phyloP scores from a whole-genome alignment of 441 rosid genomes.

The Cnidoscolus chayamansa region DNA sequence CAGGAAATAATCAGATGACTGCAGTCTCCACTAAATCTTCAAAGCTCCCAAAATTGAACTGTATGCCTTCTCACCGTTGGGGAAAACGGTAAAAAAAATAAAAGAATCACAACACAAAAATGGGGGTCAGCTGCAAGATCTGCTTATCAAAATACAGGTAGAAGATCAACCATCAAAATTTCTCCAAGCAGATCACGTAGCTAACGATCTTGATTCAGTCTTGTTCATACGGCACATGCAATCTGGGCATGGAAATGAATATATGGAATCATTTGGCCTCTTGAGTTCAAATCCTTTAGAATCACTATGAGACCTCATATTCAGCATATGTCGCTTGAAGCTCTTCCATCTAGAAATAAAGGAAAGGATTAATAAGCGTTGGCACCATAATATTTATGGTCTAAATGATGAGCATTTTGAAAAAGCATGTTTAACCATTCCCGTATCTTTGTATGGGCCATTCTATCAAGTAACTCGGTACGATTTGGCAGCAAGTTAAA shows the following conservation, averaged over 20 bases:
- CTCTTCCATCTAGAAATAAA: constrained; percentile 70
- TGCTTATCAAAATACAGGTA: constrained; percentile 26
- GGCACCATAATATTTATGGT: too few relatives aligned
- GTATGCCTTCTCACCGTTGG: constrained; percentile 35
- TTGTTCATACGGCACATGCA: constrained; percentile 89
- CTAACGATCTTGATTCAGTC: constrained; percentile 51
- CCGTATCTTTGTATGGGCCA: too few relatives aligned
- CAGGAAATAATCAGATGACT: constrained; percentile 35
- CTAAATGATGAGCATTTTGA: not conserved
- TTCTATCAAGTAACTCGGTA: not conserved
- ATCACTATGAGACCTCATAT: constrained; percentile 89
- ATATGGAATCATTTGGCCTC: constrained; percentile 81
- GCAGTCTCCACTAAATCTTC: constrained; percentile 36
- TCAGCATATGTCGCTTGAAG: constrained; percentile 89
- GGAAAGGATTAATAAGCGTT: not conserved
- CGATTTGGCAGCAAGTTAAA: not conserved
- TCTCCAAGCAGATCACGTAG: constrained; percentile 39
- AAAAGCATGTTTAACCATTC: not conserved
- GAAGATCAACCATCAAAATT: constrained; percentile 22
- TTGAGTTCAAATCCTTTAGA: constrained; percentile 92
- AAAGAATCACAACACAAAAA: constrained; percentile 51
- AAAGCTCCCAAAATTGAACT: constrained; percentile 39
- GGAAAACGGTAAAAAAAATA: constrained; percentile 35
- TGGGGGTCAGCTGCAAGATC: constrained; percentile 38
- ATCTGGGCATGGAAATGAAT: constrained; percentile 94